Conservation (phyloP, 2,329 filamentous ascomycete species). For the Epichloe festucae region DNA sequence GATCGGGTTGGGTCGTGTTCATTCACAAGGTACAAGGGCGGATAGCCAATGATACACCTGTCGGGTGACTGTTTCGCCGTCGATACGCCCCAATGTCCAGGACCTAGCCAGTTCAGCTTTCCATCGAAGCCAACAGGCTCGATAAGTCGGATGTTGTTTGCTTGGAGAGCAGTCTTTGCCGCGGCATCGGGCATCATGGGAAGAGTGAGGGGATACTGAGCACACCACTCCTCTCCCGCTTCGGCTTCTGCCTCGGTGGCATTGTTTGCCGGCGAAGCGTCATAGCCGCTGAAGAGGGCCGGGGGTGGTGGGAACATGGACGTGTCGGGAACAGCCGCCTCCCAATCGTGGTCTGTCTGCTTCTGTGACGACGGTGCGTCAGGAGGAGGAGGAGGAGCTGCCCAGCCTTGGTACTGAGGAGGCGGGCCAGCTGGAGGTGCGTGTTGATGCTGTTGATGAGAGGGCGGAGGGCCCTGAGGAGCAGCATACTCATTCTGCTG, state of each 20-base stretch:
- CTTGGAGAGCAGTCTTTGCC: slow-evolving; percentile 33
- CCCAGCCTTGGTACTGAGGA: slow-evolving; percentile 14
- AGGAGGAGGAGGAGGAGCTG: slow-evolving; percentile 25
- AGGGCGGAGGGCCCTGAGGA: slow-evolving; percentile 21
- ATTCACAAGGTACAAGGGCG: slow-evolving; percentile 53
- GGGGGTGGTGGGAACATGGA: slow-evolving; percentile 62
- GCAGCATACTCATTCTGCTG: slow-evolving; percentile 2
- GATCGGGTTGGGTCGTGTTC: slow-evolving; percentile 43
- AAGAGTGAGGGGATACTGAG: slow-evolving; percentile 43
- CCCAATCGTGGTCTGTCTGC: slow-evolving; percentile 51
- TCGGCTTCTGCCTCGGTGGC: slow-evolving; percentile 50
- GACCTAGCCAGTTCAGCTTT: slow-evolving; percentile 28
- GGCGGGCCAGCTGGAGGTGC: slow-evolving; percentile 19
- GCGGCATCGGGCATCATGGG: slow-evolving; percentile 37
- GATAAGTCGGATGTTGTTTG: slow-evolving; percentile 41
- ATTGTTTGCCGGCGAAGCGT: slow-evolving; percentile 56
- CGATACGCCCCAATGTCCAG: slow-evolving; percentile 39
- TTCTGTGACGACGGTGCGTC: slow-evolving; percentile 19
- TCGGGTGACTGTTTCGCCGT: slow-evolving; percentile 38
- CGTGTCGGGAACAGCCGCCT: slow-evolving; percentile 57
- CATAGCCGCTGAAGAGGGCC: slow-evolving; percentile 48
- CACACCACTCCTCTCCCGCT: slow-evolving; percentile 54
- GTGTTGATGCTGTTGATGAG: slow-evolving; percentile 12
- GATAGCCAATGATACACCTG: slow-evolving; percentile 50
- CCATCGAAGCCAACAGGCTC: slow-evolving; percentile 36